A percentile compares a stretch with the other conserved stretches of the same genome.
These are phyloP conservation scores for Canavalia gladiata DNA, from an alignment of 306 rosid species.

Conservation along the genomic window DNA sequence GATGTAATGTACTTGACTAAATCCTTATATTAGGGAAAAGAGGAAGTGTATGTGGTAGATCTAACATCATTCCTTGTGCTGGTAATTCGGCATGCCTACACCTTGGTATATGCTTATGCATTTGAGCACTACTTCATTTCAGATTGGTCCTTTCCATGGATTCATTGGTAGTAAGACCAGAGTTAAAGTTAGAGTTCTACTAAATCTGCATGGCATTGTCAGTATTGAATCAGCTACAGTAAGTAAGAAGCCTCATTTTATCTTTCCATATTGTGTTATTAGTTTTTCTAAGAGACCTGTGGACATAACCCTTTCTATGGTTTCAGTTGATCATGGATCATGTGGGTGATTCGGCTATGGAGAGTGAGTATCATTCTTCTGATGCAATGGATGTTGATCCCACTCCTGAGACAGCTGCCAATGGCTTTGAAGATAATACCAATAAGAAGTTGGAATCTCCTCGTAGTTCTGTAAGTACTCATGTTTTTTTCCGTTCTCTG, in stretches of 20 bases:
- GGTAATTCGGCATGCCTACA: slow-evolving; percentile 36
- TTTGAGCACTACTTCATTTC: slow-evolving; percentile 42
- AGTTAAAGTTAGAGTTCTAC: slow-evolving; percentile 78
- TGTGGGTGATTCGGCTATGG: slow-evolving; percentile 55
- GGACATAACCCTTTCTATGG: slow-evolving; percentile 47
- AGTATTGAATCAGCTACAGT: slow-evolving; percentile 81
- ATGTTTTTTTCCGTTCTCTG: not conserved
- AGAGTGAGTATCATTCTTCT: slow-evolving; percentile 49
- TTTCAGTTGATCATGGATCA: slow-evolving; percentile 77
- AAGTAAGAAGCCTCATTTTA: slow-evolving; percentile 56
- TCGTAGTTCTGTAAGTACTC: slow-evolving; percentile 63
- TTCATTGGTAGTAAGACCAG: slow-evolving; percentile 64
- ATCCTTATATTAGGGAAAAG: slow-evolving; percentile 36
- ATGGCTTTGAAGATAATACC: slow-evolving; percentile 60
- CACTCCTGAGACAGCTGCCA: slow-evolving; percentile 61
- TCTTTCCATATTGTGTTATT: slow-evolving; percentile 39
- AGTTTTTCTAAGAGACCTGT: slow-evolving; percentile 41
- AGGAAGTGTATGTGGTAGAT: slow-evolving; percentile 29
- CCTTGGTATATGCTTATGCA: slow-evolving; percentile 38
- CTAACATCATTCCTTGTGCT: slow-evolving; percentile 11
- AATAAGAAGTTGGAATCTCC: slow-evolving; percentile 59
- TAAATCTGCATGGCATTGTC: slow-evolving; percentile 89
- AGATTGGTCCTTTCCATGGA: slow-evolving; percentile 90
- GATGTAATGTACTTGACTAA: slow-evolving; percentile 27
- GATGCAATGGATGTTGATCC: slow-evolving; percentile 74